Base-by-base conservation (phyloP, 345 rosid species). In the Cochlearia excelsa region DNA sequence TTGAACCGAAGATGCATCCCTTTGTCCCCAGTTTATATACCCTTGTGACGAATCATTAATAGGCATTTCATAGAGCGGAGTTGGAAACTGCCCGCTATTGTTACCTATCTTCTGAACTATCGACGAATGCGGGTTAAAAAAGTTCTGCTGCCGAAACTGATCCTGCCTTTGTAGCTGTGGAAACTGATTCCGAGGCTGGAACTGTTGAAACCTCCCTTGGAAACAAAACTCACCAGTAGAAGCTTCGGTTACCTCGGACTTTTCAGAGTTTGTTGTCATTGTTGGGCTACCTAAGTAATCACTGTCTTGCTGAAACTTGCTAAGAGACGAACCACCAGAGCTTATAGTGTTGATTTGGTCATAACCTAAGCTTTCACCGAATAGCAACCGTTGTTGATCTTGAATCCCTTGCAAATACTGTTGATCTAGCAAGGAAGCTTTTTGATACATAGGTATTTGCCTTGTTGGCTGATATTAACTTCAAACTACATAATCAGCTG, bases 81-180 rank as follows among this genome's bases (percentile, higher is more conserved):
- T 70, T 43, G 73, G 48, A 27, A 75, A 80, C 62, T 75, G 81
- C 61, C 67, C 67, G 29, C 65, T 79, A 9, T 65, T 71, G 51
- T 37, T 60, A 60, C 67, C 67, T 62, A 78, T 84, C 66, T 75
- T 78, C 43, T 72, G 55, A 46, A 69, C 40, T 46, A 80, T 44
- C 39, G 81, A 64, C 1, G 54, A 6, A 52, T 69, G 65, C 30
- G 75, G 81, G 73, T 71, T 80, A 26, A 78, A 7, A 38, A 84
- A 61, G 63, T 69, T 83, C 56, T 79, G 82, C 30, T 63, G 90
- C 74, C 82, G 92, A 65, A 66, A 80, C 53, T 79, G 82, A 27
- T 64, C 88, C 74, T 83, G 92, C 65, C 81, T 80, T 69, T 85
- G 90, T 68, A 83, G n/a, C 43, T 67, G 78, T 57, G 59, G 41